These are phyloP conservation scores for Candida easanensis DNA, from an alignment of 805 yeast genomes.

Conservation along the genomic window DNA sequence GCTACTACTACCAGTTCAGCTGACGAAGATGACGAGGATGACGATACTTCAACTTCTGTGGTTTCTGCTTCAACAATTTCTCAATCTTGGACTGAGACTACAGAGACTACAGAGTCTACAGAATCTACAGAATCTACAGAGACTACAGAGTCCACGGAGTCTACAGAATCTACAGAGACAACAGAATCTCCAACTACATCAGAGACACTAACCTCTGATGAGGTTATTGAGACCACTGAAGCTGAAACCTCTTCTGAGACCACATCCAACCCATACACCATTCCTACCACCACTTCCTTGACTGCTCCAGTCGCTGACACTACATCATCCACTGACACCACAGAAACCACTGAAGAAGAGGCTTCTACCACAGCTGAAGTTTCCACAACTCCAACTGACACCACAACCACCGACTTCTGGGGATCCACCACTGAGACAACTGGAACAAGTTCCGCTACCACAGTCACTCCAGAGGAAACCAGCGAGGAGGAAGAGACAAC, in stretches of 20 bases:
- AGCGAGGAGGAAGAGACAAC: not conserved
- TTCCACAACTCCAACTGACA: not conserved
- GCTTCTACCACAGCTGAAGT: conserved; percentile 1
- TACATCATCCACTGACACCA: not conserved
- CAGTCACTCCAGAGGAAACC: not conserved
- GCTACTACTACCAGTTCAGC: not conserved
- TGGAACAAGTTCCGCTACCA: not conserved
- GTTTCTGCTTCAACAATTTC: conserved; percentile 3
- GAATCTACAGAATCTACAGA: not conserved
- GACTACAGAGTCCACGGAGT: not conserved
- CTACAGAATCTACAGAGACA: not conserved
- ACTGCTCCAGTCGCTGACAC: conserved; percentile 10
- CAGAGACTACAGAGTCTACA: not conserved
- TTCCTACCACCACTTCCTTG: conserved; percentile 7
- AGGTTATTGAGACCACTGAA: not conserved
- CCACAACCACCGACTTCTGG: conserved; percentile 1
- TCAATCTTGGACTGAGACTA: conserved; percentile 2
- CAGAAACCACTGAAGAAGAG: not conserved
- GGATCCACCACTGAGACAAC: not conserved
- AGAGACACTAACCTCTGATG: not conserved
- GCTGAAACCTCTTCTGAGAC: conserved; percentile 1
- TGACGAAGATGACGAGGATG: conserved; percentile 1
- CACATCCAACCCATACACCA: conserved; percentile 9
- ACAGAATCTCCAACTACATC: not conserved
- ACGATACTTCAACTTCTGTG: conserved; percentile 1